Evolutionary conservation across 2,329 filamentous ascomycete genomes (phyloP).

Genomic region (Paramyrothecium sp.): DNA sequence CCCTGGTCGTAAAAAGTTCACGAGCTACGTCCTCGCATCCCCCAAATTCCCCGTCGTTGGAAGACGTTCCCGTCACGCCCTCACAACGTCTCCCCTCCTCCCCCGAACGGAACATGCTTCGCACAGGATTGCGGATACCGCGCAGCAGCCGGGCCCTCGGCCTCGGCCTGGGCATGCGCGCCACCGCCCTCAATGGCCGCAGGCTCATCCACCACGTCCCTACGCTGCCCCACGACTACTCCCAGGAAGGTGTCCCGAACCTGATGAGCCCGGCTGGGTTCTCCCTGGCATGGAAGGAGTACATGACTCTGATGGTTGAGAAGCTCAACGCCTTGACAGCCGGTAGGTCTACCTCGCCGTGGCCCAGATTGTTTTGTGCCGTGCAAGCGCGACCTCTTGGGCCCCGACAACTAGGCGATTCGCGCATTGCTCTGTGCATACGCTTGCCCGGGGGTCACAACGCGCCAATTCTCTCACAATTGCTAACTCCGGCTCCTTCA

Average conservation of each 20-base stretch:
- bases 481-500: not conserved
- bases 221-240: constrained; percentile 43
- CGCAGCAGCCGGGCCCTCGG: constrained; percentile 31
- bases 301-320: constrained; percentile 71
- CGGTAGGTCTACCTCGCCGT: constrained; percentile 57
- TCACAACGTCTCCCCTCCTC: not conserved
- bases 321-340: constrained; percentile 73
- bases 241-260: constrained; percentile 56
- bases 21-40: not conserved
- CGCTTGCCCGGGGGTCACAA: not conserved
- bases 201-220: constrained; percentile 49
- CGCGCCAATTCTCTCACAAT: not conserved
- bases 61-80: too few relatives aligned
- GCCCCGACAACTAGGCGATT: not conserved
- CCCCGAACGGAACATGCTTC: constrained; percentile 39
- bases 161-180: constrained; percentile 31
- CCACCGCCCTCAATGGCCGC: constrained; percentile 26
- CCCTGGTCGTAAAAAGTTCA: not conserved
- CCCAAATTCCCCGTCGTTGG: too few relatives aligned
- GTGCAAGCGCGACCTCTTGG: too few relatives aligned
- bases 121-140: constrained; percentile 53
- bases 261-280: constrained; percentile 71
- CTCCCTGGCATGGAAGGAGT: constrained; percentile 76
- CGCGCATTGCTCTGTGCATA: constrained; percentile 1
- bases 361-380: too few relatives aligned